Base-by-base conservation (phyloP, 2,329 filamentous ascomycete species). In the Aureobasidium sp. region DNA sequence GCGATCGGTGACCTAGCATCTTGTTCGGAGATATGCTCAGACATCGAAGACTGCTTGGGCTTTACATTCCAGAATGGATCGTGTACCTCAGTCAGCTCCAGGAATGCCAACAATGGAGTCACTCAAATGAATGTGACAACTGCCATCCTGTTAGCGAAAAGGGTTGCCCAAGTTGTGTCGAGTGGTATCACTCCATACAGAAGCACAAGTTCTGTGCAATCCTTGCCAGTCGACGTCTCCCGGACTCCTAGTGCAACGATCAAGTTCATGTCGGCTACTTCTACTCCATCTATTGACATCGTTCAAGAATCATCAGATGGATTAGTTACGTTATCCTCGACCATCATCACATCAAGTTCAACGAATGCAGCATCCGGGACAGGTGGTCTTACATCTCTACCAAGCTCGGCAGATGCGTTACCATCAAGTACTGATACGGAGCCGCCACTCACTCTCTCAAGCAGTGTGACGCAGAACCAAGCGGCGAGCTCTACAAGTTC, bases 21-120 rank as follows among this genome's bases (percentile, higher is more conserved):
- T 23, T 58, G 42, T 32, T 58, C 42, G 29, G 32, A 47, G 10
- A 47, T 47, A 15, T 58, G 55, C 9, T 58, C 55, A 17, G 23
- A 12, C 5, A 39, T 23, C 15, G 32, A 41, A 13, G 41, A 13
- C 23, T 58, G 55, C 32, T 36, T 32, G 7, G 42, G 55, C 41
- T 58, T 58, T n/a, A 58, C 55, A 13, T 58, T 27, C 26, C 55
- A 58, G 13, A 41, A 58, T n/a, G 55, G 42, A 17, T 47, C 42
- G 12, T 58, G 55, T 27, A 58, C 55, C 5, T 23, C 47, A 23
- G 32, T 58, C 41, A 58, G 29, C 12, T 47, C 47, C 32, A 46
- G 55, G 6, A 58, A 58, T 15, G 47, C 55, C 1, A 27, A 37
- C 13, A 23, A 47, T 37, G 55, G 55, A 17, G 8, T 47, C 8